Evolutionary conservation across 2,329 filamentous ascomycete species (phyloP).

Genomic region (Cladosporium sphaerospermum): DNA sequence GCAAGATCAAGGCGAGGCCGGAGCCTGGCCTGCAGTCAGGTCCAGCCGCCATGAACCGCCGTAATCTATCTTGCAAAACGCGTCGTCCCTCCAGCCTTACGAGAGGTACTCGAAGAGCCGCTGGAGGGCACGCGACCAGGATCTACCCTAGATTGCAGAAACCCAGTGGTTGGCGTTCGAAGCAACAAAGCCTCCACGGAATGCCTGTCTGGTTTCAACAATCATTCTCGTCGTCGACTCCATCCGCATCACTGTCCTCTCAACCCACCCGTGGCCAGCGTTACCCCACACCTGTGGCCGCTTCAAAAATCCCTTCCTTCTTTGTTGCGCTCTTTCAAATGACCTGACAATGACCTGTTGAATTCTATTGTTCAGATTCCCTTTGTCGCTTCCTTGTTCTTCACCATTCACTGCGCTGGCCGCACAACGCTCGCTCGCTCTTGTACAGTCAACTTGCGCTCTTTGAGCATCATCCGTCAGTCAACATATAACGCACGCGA

Average conservation of each 20-base stretch:
- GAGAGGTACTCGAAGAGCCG: neutral
- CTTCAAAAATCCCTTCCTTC: neutral
- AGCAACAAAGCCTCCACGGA: neutral
- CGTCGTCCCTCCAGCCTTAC: neutral
- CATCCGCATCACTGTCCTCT: too few relatives aligned
- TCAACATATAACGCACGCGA: neutral
- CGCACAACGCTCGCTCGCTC: conserved; percentile 7
- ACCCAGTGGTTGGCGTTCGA: neutral
- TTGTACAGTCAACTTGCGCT: neutral
- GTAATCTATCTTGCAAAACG: neutral
- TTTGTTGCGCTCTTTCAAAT: neutral
- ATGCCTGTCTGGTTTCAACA: neutral
- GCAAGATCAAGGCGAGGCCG: neutral
- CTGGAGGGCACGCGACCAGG: neutral
- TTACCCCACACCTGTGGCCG: too few relatives aligned
- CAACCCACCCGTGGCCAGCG: too few relatives aligned
- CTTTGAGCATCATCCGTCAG: neutral
- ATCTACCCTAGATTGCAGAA: neutral
- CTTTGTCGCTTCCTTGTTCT: conserved; percentile 1
- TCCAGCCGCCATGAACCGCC: neutral
- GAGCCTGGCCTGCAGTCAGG: neutral
- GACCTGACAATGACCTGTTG: conserved; percentile 6
- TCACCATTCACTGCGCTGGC: conserved; percentile 10
- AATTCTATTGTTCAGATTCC: conserved; percentile 2
- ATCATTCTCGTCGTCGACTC: neutral